Evolutionary conservation across 1,284 basidiomycete genomes (phyloP), one percentile per base, ranked within the genome.

Genomic region (Phellopilus nigrolimitatus): DNA sequence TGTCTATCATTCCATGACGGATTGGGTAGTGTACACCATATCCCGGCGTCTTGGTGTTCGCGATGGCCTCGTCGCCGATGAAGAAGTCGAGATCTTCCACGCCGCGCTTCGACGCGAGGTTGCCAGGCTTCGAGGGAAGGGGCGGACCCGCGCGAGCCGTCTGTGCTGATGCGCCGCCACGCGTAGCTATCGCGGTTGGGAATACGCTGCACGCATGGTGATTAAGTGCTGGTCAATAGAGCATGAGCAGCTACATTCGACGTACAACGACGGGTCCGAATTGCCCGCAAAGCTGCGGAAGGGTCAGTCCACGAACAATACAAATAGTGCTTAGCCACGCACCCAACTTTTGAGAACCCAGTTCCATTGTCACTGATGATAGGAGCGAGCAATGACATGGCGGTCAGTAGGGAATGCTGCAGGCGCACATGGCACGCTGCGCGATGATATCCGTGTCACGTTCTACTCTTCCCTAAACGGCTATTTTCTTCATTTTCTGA

Each of bases 1-100:
- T 98, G 60, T 99, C 97, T 64, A 99, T 97, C 84, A 93, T 87
- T 33, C 97, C 97, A 66, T 99, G 97, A 51, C 91, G 82, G 65
- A 99, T 98, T 19, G 97, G 97, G 70, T 98, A 97, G 70, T 95
- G 89, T 13, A 99, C 82, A 36, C 90, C 87, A 71, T 99, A 99
- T 60, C 82, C 91, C 40, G 84, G 80, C 0, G 80, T 91, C 74
- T 95, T 97, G 36, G 88, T 83, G 66, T 98, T 97, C 25, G 91
- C 91, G 24, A 98, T 77, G 1, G 97, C 97, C 68, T 99, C 95
- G 68, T 99, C 92, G 55, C 97, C 97, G 70, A 99, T 99, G 77
- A 88, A 97, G 75, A 99, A 99, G 73, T 99, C 97, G 59, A 99
- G 86, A 68, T 99, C 97, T 69, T 99, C 97, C 41, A 99, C 91